These are phyloP conservation scores for Alopecurus myosuroides DNA, from an alignment of 176 grass and related monocot genomes.

Conservation along the genomic window DNA sequence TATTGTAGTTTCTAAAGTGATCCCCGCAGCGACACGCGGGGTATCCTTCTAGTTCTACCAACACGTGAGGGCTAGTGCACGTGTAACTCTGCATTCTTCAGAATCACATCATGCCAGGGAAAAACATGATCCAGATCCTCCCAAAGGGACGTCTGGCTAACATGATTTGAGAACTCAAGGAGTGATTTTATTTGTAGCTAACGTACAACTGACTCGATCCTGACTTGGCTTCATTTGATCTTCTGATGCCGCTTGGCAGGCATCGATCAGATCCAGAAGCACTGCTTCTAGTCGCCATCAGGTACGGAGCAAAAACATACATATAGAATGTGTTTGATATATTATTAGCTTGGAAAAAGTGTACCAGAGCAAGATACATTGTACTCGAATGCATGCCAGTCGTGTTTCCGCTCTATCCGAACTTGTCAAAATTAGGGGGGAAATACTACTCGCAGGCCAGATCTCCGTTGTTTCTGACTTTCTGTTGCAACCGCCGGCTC, in stretches of 20 bases:
- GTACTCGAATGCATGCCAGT: not conserved
- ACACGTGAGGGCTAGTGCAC: not conserved
- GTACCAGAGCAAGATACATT: not conserved
- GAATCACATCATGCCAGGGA: not conserved
- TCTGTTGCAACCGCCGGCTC: not conserved
- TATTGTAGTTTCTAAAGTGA: too few species aligned
- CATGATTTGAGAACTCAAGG: not conserved
- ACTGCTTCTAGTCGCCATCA: not conserved
- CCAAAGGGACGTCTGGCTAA: not conserved
- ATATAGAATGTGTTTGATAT: not conserved
- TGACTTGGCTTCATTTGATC: not conserved
- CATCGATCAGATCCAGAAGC: not conserved
- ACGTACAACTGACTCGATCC: not conserved
- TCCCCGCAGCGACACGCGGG: too few species aligned
- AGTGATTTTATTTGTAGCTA: not conserved
- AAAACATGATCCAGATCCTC: not conserved
- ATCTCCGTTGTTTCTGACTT: not conserved
- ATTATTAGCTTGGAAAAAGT: not conserved
- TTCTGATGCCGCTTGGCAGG: not conserved
- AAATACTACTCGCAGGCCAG: not conserved
- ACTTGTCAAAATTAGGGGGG: not conserved
- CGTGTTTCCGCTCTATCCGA: not conserved
- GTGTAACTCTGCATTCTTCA: not conserved
- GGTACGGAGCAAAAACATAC: not conserved
- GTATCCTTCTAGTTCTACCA: too few species aligned